Base-by-base conservation (phyloP, 2,329 filamentous ascomycete species). In the Thielaviopsis punctulata region DNA sequence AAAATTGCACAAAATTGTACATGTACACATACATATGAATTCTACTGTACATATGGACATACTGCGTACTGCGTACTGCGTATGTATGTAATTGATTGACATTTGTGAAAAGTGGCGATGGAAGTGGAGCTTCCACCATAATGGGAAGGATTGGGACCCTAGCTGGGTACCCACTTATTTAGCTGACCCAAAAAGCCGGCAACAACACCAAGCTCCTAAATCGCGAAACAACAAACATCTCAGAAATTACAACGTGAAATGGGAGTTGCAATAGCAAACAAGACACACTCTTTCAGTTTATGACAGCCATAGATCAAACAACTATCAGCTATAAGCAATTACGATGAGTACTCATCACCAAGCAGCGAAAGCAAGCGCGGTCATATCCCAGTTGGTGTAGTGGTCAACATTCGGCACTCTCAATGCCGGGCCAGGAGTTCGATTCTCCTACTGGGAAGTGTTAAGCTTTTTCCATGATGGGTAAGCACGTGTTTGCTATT, bases 371-470 rank as follows among this genome's bases (percentile, higher is more conserved):
- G 39, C 22, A 18, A 23, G 39, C 2, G 5, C 3, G 21, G 8
- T n/a, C 22, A 19, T 45, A 41, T 49, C 47, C 39, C 24, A 45
- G 41, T 45, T 45, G 49, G 49, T 51, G 49, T 51, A 51, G 39
- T 33, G 49, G 49, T 23, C 30, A 51, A 30, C 41, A 51, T 45
- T 45, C 41, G 36, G 39, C 33, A 51, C 19, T 51, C 49, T 45
- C 39, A 45, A 25, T 51, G 19, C 39, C 36, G 49, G 36, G 49
- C 22, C 23, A 51, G 39, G 39, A 43, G 49, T 45, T 51, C 39
- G 49, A 51, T 51, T 51, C 24, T 43, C 36, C 39, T 51, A 45
- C 49, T 51, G 24, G 49, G 49, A 51, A 27, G 15, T 45, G 24
- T 46, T 22, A 13, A n/a, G n/a, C n/a, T 19, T 27, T 46, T 46